Evolutionary conservation across 108 stramenopile genomes (phyloP), one percentile per base, ranked within the genome.

Genomic region (Pinguiococcus pyrenoidosus): DNA sequence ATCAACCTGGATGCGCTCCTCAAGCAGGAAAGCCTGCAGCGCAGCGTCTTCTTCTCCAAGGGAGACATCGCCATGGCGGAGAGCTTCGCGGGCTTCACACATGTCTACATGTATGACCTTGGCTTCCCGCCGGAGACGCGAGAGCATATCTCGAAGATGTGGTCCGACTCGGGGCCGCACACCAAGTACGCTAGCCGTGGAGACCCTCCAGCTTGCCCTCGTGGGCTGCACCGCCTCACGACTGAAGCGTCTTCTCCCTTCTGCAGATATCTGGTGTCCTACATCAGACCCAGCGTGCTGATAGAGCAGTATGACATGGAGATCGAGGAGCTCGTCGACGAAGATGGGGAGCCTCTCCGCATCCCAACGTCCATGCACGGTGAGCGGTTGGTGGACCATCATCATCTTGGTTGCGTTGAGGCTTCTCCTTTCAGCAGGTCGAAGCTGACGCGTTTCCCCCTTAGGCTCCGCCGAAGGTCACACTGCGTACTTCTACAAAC

Each of bases 101-200:
- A 96, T 66, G 88, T 93, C 6, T 96, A 96, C 78, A 90, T 89
- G 84, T 93, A 89, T 62, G 86, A 88, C 48, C 80, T 89, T 55
- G 94, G 87, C n/a, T 66, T 55, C 20, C n/a, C 21, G 12, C 9
- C 17, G n/a, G 10, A 3, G 36, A 2, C 1, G 13, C 3, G 4
- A 1, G 17, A 2, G 13, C 2, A 12, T 42, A 26, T n/a, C 4
- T 33, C 17, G 2, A 16, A 4, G 14, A 4, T 22, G 2, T n/a
- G n/a, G n/a, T n/a, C n/a, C n/a, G n/a, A n/a, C n/a, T n/a, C n/a
- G n/a, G n/a, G n/a, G n/a, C n/a, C n/a, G n/a, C n/a, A n/a, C n/a
- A n/a, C n/a, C n/a, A n/a, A n/a, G n/a, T n/a, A n/a, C n/a, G n/a
- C n/a, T n/a, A n/a, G 13, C 1, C 23, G 43, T 47, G 32, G 0